These are phyloP conservation scores for Suillus plorans DNA, from an alignment of 768 basidiomycete species.

Conservation along the genomic window DNA sequence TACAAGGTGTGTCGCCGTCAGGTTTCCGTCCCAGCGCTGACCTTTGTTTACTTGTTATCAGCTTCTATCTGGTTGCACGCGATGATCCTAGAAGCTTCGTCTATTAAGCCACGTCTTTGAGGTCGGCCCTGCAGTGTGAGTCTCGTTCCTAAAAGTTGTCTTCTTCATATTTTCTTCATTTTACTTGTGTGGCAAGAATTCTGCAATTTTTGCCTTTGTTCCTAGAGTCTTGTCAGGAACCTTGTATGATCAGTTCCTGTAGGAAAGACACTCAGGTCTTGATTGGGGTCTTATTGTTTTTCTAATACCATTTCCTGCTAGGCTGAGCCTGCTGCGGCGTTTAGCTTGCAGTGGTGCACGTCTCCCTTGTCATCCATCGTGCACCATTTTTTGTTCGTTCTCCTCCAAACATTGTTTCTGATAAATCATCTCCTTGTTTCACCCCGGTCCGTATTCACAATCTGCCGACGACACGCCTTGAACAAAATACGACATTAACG, in stretches of 20 bases:
- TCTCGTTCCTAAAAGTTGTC: background rate
- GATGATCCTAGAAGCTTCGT: conserved; percentile 2
- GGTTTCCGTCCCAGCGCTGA: background rate
- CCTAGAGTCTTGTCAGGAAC: background rate
- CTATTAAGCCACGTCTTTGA: background rate
- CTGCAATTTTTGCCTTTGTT: background rate
- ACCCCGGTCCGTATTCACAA: conserved; percentile 3
- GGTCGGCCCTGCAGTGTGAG: conserved; percentile 1
- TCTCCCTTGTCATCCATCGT: conserved; percentile 7
- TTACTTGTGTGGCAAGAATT: background rate
- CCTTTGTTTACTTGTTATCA: background rate
- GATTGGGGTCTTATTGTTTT: background rate
- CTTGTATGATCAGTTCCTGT: background rate
- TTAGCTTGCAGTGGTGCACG: background rate
- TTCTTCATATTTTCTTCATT: conserved; percentile 5
- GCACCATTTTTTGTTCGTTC: conserved; percentile 3
- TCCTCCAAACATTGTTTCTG: conserved; percentile 8
- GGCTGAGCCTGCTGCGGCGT: background rate
- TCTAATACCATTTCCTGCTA: background rate
- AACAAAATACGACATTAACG: conserved; percentile 8
- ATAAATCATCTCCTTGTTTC: conserved; percentile 8
- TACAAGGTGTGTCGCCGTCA: background rate
- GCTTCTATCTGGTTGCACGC: background rate
- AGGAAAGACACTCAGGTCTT: background rate
- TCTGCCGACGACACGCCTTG: conserved; percentile 5